phyloP scores from a whole-genome alignment of 352 stramenopile genomes.

The Peronospora destructor region DNA sequence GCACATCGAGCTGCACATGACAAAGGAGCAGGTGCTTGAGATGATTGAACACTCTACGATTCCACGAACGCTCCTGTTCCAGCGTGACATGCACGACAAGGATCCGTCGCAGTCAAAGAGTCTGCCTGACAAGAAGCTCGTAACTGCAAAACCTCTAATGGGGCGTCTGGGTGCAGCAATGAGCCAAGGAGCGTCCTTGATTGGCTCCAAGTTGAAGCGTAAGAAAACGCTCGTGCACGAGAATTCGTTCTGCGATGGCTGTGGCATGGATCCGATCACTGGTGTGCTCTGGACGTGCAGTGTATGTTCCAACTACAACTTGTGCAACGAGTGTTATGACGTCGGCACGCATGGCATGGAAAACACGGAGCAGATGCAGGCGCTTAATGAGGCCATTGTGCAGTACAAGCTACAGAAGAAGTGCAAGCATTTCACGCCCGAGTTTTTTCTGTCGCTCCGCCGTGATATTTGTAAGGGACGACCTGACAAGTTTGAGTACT shows the following conservation, averaged over 20 bases:
- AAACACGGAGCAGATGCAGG: slow-evolving; percentile 59
- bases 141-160: slow-evolving; percentile 32
- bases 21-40: slow-evolving; percentile 49
- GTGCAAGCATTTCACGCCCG: slow-evolving; percentile 68
- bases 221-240: slow-evolving; percentile 60
- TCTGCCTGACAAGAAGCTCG: slow-evolving; percentile 36
- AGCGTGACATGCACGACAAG: slow-evolving; percentile 36
- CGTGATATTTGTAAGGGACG: slow-evolving; percentile 75
- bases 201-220: slow-evolving; percentile 58
- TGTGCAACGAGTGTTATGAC: slow-evolving; percentile 70
- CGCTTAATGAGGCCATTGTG: slow-evolving; percentile 61
- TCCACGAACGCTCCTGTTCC: slow-evolving; percentile 54
- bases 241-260: slow-evolving; percentile 66
- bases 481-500: slow-evolving; percentile 78
- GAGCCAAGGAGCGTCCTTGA: slow-evolving; percentile 50
- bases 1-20: slow-evolving; percentile 55
- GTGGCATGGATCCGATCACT: slow-evolving; percentile 57
- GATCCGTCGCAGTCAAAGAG: slow-evolving; percentile 31
- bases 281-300: slow-evolving; percentile 66
- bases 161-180: slow-evolving; percentile 55
- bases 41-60: slow-evolving; percentile 45
- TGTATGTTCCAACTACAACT: slow-evolving; percentile 60
- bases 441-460: slow-evolving; percentile 67
- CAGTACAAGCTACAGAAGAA: slow-evolving; percentile 64
- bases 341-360: slow-evolving; percentile 68